phyloP scores from a whole-genome alignment of 225 moss, liverwort and hornwort genomes.

The Sphagnum contortum region DNA sequence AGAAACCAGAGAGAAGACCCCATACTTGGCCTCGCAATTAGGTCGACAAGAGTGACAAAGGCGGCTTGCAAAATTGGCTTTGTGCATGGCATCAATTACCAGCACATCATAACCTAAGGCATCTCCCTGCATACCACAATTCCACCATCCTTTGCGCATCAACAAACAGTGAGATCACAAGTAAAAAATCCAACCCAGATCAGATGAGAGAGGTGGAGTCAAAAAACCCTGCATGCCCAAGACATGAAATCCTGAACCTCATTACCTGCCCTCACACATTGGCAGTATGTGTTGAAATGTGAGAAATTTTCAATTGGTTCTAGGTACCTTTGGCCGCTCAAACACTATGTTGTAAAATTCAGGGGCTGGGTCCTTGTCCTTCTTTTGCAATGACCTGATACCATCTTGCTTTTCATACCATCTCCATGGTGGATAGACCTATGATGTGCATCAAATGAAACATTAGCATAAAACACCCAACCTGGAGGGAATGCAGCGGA shows the following conservation, averaged over 20 bases:
- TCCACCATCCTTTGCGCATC: background rate
- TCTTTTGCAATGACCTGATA: constrained; percentile 87
- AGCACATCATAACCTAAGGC: constrained; percentile 90
- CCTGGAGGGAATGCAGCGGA: background rate
- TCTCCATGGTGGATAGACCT: constrained; percentile 99
- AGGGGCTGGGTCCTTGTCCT: constrained; percentile 94
- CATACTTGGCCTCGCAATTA: constrained; percentile 99
- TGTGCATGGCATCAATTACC: constrained; percentile 99
- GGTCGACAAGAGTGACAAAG: constrained; percentile 99
- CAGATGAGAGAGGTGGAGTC: background rate
- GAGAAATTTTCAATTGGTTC: too few species aligned
- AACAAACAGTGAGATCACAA: constrained; percentile 1
- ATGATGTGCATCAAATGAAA: constrained; percentile 2
- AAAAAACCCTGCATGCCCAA: too few species aligned
- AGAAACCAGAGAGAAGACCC: background rate
- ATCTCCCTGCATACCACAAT: constrained; percentile 60
- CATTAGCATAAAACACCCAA: background rate
- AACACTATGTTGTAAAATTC: constrained; percentile 98
- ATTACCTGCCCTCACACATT: background rate
- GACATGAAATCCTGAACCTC: too few species aligned
- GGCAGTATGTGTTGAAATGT: too few species aligned
- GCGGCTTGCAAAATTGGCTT: constrained; percentile 99
- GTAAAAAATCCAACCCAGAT: background rate
- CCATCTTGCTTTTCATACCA: constrained; percentile 99
- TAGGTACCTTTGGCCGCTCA: constrained; percentile 85